phyloP scores from a whole-genome alignment of 805 yeast genomes.

The Myxozyma neglecta region DNA sequence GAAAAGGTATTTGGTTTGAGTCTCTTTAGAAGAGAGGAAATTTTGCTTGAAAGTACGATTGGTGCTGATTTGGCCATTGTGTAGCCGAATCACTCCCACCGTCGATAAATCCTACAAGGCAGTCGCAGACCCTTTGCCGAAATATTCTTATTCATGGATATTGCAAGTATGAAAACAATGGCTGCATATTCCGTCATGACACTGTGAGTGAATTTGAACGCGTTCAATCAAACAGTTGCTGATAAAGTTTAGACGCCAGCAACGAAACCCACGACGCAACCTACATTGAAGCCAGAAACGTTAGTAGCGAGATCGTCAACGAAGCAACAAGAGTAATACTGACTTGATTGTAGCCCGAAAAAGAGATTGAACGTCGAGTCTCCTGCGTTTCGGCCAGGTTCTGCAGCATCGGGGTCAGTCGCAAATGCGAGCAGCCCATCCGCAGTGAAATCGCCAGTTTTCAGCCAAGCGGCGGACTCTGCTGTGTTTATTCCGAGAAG shows the following conservation, averaged over 20 bases:
- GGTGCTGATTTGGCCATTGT: background rate
- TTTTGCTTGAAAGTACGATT: background rate
- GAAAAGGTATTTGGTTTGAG: background rate
- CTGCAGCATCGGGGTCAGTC: background rate
- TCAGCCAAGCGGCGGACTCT: constrained; percentile 28
- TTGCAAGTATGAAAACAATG: constrained; percentile 84
- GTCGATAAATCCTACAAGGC: constrained; percentile 25
- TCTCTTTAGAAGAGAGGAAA: background rate
- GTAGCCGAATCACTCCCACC: constrained; percentile 27
- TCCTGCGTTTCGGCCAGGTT: constrained; percentile 55
- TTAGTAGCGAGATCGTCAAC: background rate
- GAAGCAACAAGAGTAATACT: background rate
- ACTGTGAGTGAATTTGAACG: constrained; percentile 35
- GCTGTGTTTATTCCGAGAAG: constrained; percentile 41
- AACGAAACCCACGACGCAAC: constrained; percentile 1
- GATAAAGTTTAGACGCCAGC: background rate
- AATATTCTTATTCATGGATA: constrained; percentile 83
- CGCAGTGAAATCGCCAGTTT: constrained; percentile 6
- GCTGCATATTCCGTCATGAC: constrained; percentile 79
- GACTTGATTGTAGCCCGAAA: constrained; percentile 33
- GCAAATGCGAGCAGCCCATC: constrained; percentile 15
- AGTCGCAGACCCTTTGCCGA: constrained; percentile 63
- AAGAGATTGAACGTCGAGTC: constrained; percentile 57
- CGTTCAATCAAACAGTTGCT: background rate
- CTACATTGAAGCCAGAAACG: constrained; percentile 17